A percentile compares a stretch with the other conserved stretches of the same genome.
These are phyloP conservation scores for Marasmius fiardii DNA, from an alignment of 1,284 basidiomycete species.

Conservation along the genomic window DNA sequence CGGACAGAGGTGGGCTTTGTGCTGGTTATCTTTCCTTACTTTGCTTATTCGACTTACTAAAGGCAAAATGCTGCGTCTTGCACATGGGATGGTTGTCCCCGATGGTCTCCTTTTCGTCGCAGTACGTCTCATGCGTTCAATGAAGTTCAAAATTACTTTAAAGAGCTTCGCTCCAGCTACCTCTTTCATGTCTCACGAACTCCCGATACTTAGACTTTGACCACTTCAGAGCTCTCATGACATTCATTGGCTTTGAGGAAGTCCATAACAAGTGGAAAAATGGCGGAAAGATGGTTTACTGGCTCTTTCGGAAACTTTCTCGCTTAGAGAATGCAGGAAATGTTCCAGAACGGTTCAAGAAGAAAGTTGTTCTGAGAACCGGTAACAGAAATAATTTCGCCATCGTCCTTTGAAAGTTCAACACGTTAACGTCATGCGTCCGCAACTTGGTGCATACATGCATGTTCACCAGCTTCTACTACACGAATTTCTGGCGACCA, in stretches of 20 bases:
- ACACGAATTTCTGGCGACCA: too few species aligned
- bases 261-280: conserved; percentile 58
- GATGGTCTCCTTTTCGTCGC: conserved; percentile 71
- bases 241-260: conserved; percentile 59
- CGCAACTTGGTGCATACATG: too few species aligned
- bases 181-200: conserved; percentile 77
- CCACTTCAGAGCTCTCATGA: conserved; percentile 58
- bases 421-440: too few species aligned
- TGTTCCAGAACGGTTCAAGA: conserved; percentile 34
- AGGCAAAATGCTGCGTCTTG: conserved; percentile 76
- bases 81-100: conserved; percentile 55
- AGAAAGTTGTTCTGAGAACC: conserved; percentile 57
- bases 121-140: conserved; percentile 36
- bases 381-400: conserved; percentile 82
- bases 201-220: conserved; percentile 75
- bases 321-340: background rate
- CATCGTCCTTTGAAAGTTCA: conserved; percentile 35
- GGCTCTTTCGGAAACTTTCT: conserved; percentile 54
- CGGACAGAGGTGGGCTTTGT: conserved; percentile 61
- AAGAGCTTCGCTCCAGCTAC: conserved; percentile 47
- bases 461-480: too few species aligned
- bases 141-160: background rate
- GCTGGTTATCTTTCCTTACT: background rate
- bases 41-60: conserved; percentile 4
- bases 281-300: conserved; percentile 76